These are phyloP conservation scores for Penicillium canescens DNA, from an alignment of 495 filamentous ascomycete genomes.

Conservation along the genomic window DNA sequence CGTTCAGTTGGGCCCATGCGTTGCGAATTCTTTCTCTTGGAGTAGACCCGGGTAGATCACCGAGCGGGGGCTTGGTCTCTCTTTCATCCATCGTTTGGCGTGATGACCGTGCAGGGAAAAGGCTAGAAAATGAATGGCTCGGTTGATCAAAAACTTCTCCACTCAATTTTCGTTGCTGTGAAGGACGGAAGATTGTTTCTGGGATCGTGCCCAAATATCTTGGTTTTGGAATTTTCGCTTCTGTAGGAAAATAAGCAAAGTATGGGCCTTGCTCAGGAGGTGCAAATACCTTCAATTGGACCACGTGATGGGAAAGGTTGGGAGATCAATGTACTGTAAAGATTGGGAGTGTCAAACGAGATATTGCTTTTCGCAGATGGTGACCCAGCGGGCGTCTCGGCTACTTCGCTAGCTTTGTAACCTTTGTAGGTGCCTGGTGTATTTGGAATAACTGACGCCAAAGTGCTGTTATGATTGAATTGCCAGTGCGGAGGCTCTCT, in stretches of 20 bases:
- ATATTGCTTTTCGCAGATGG: not conserved
- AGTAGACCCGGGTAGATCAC: conserved; percentile 29
- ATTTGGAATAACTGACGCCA: not conserved
- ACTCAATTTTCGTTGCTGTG: not conserved
- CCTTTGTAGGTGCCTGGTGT: not conserved
- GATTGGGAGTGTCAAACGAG: not conserved
- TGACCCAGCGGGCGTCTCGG: conserved; percentile 24
- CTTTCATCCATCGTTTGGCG: conserved; percentile 16
- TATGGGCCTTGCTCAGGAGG: not conserved
- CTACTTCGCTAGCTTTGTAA: conserved; percentile 17
- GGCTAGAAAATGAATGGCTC: not conserved
- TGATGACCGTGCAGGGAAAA: not conserved
- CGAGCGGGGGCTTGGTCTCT: conserved; percentile 19
- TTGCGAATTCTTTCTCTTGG: conserved; percentile 34
- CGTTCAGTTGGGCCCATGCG: conserved; percentile 25
- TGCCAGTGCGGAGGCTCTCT: not conserved
- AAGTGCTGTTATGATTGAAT: not conserved
- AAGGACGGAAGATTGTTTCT: not conserved
- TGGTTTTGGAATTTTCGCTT: not conserved
- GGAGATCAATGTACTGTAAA: not conserved
- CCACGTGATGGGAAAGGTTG: not conserved
- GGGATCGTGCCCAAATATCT: conserved; percentile 1
- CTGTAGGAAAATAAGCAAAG: not conserved
- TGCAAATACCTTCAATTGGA: not conserved
- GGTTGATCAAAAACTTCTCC: not conserved